Base-by-base conservation (phyloP, 2,329 filamentous ascomycete genomes). In the Aspergillus texensis region DNA sequence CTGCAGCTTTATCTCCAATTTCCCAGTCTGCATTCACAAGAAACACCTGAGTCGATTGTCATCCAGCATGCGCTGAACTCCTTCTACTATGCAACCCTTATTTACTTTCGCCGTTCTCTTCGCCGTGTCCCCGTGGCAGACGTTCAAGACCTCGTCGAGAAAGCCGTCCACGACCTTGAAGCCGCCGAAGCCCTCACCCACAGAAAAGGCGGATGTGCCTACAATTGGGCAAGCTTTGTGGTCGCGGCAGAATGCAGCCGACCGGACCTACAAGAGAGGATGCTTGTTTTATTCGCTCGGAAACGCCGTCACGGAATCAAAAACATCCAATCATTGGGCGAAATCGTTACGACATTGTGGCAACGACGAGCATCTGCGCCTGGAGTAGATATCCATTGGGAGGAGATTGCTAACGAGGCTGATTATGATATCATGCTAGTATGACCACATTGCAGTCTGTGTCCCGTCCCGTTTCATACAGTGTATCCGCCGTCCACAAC, bases 201-300 rank as follows among this genome's bases (percentile, higher is more conserved):
- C 24, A 72, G 74, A 8, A 64, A 67, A 21, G 70, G 73, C 1
- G 76, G 77, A 3, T 75, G 71, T 60, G 72, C 77, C 21, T 75
- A 78, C 62, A 71, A 78, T 34, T 79, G 77, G 77, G 75, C 76
- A 1, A 72, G 71, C 4, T 70, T 79, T 39, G 72, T 78, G 1
- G 68, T 78, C 4, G 77, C 74, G 3, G 75, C 75, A 6, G 77
- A 78, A 56, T 79, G 76, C 50, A 63, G 71, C 39, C 65, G 62
- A 3, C 52, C 56, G 6, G 69, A 67, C 30, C 61, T 77, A 34
- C 74, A 76, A 61, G 56, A 58, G 26, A 68, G 72, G 2, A 76
- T 78, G 71, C 64, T 71, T 11, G 63, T 63, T 16, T 76, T 71
- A 66, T 78, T 77, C 61, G 68, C 67, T 19, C 62, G 67, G 1